Conservation (phyloP, 805 yeast species). For the Kluyveromyces nonfermentans region DNA sequence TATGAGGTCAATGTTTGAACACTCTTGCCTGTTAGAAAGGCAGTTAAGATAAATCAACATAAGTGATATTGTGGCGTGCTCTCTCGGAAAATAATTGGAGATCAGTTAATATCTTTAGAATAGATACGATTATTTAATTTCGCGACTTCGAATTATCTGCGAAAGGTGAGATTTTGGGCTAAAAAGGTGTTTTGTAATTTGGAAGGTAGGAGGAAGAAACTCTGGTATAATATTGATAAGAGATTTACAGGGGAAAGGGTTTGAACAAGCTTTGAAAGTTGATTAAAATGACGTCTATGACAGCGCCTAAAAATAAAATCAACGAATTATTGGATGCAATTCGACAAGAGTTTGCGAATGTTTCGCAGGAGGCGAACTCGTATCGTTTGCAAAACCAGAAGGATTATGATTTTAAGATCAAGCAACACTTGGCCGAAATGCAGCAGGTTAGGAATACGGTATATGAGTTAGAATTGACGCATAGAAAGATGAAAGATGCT, state of each 20-base stretch:
- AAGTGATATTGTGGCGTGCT: too few relatives aligned
- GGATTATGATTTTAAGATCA: constrained; percentile 81
- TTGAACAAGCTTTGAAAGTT: not conserved
- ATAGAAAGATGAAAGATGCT: constrained; percentile 88
- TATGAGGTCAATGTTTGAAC: too few relatives aligned
- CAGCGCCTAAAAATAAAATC: constrained; percentile 32
- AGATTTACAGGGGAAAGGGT: not conserved
- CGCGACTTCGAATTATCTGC: not conserved
- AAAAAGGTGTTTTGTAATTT: too few relatives aligned
- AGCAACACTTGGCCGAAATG: constrained; percentile 87
- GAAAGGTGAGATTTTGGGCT: not conserved
- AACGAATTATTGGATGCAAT: constrained; percentile 85
- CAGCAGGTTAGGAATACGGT: constrained; percentile 91
- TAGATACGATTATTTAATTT: too few relatives aligned
- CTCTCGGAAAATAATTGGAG: too few relatives aligned
- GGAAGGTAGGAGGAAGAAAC: not conserved
- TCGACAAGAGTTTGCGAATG: constrained; percentile 81
- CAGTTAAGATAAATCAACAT: too few relatives aligned
- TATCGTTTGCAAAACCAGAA: constrained; percentile 79
- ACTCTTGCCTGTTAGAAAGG: too few relatives aligned
- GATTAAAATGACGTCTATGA: constrained; percentile 9
- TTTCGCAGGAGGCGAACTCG: constrained; percentile 75
- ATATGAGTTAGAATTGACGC: constrained; percentile 88
- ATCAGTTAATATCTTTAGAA: too few relatives aligned
- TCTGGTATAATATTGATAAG: not conserved